phyloP scores from a whole-genome alignment of 169 alveolate species.

The Babesia ovis region DNA sequence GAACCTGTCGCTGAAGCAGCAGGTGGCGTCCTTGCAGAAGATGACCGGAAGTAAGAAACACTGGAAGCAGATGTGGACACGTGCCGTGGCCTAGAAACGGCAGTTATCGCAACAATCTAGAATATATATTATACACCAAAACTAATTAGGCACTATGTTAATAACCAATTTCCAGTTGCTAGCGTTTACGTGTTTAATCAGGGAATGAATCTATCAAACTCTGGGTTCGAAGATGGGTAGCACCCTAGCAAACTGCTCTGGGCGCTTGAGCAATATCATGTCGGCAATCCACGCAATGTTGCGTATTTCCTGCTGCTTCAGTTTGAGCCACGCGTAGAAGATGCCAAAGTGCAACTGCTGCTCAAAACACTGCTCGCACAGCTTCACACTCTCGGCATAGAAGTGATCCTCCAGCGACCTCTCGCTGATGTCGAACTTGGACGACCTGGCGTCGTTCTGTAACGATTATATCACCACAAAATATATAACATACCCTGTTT shows the following conservation, averaged over 20 bases:
- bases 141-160: too few relatives aligned
- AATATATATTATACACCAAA: too few relatives aligned
- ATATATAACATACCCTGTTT: conserved; percentile 47
- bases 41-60: conserved; percentile 45
- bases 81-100: conserved; percentile 10
- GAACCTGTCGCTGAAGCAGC: conserved; percentile 50
- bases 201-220: conserved; percentile 5
- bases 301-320: conserved; percentile 97
- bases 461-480: neutral
- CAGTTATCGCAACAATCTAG: too few relatives aligned
- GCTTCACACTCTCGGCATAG: conserved; percentile 91
- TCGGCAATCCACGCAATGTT: conserved; percentile 97
- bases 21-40: conserved; percentile 51
- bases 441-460: conserved; percentile 13
- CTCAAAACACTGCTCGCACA: conserved; percentile 95
- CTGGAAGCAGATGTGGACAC: conserved; percentile 55
- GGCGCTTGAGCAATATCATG: conserved; percentile 87
- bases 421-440: conserved; percentile 57
- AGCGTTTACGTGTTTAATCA: too few relatives aligned
- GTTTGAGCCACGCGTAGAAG: conserved; percentile 96
- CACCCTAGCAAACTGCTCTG: conserved; percentile 83
- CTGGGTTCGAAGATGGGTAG: conserved; percentile 80
- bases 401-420: conserved; percentile 92
- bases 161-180: too few relatives aligned
- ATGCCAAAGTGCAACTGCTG: conserved; percentile 94